These are phyloP conservation scores for Colletotrichum spaethianum DNA, from an alignment of 2,329 filamentous ascomycete species.

Conservation along the genomic window DNA sequence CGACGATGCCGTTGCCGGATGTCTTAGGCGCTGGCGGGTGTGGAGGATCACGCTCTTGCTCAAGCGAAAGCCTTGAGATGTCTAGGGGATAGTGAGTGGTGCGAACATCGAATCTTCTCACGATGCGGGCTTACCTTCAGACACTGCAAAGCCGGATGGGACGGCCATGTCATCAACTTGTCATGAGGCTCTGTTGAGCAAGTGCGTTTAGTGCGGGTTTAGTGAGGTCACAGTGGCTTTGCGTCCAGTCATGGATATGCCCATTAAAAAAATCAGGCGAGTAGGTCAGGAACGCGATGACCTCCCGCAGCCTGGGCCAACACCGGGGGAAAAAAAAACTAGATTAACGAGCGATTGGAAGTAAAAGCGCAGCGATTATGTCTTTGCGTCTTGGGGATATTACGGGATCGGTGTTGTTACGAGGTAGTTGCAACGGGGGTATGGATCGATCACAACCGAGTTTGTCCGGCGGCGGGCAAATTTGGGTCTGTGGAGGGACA, in stretches of 20 bases:
- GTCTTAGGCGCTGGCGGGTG: conserved; percentile 57
- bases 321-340: not conserved
- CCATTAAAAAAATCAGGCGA: not conserved
- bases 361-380: not conserved
- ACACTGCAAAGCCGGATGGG: conserved; percentile 49
- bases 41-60: conserved; percentile 49
- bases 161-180: conserved; percentile 30
- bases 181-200: conserved; percentile 35
- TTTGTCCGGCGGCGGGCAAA: conserved; percentile 41
- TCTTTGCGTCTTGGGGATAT: not conserved
- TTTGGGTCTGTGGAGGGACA: conserved; percentile 38
- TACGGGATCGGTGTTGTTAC: conserved; percentile 20
- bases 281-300: not conserved
- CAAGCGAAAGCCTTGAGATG: conserved; percentile 58
- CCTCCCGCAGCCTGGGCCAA: no score
- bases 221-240: conserved; percentile 36
- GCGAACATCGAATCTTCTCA: conserved; percentile 5
- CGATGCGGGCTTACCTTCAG: conserved; percentile 51
- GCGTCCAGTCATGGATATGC: conserved; percentile 31
- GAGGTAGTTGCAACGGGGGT: conserved; percentile 25
- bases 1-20: conserved; percentile 64
- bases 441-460: conserved; percentile 38
- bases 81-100: conserved; percentile 49
- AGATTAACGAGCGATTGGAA: not conserved
- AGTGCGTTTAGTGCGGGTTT: conserved; percentile 31